A percentile compares a stretch with the other conserved stretches of the same genome.
Evolutionary conservation across 345 rosid genomes (phyloP).

Genomic region (Brassica napus): Da-Ae NC_063445.1:615001-615500

Average conservation of each 20-base stretch:
- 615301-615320: conserved; percentile 37
- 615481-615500: conserved; percentile 41
- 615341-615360: conserved; percentile 35
- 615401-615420: not conserved
- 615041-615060: not conserved
- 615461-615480: conserved; percentile 20
- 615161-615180: conserved; percentile 20
- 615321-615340: conserved; percentile 26
- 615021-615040: conserved; percentile 15
- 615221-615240: conserved; percentile 19
- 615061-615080: not conserved
- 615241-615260: not conserved
- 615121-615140: conserved; percentile 12
- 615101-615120: not conserved
- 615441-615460: conserved; percentile 25
- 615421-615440: not conserved
- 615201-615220: not conserved
- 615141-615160: conserved; percentile 6
- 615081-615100: not conserved
- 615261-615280: no score
- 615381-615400: not conserved
- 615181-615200: not conserved
- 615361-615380: conserved; percentile 39
- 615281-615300: conserved; percentile 29
- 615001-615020: not conserved